Conservation (phyloP, 306 rosid genomes). For the Pyrus pyrifolia region DNA sequence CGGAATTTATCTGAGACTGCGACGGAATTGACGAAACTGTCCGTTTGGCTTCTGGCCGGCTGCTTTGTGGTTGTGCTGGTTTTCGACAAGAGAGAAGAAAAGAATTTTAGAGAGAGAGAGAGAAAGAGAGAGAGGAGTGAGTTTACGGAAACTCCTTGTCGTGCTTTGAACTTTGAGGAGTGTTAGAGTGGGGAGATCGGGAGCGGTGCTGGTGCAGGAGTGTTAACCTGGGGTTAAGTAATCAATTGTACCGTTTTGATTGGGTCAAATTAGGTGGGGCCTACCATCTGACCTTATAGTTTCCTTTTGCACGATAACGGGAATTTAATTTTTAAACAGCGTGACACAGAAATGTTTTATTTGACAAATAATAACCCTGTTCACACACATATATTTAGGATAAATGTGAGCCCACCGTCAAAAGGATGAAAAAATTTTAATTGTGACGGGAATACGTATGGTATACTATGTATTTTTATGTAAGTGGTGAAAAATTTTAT, state of each 20-base stretch:
- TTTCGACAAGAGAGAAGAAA: background rate
- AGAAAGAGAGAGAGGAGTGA: background rate
- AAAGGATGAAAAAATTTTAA: no score
- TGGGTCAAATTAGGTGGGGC: background rate
- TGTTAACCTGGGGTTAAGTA: background rate
- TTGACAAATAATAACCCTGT: background rate
- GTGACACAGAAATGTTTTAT: background rate
- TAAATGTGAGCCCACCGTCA: no score
- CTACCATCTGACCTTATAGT: background rate
- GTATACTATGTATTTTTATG: no score
- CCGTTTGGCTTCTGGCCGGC: slow-evolving; percentile 6
- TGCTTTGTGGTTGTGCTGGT: background rate
- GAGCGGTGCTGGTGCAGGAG: background rate
- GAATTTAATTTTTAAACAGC: background rate
- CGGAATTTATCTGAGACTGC: background rate
- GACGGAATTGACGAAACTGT: background rate
- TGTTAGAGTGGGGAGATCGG: background rate
- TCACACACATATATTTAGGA: no score
- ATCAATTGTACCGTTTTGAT: background rate
- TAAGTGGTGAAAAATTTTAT: no score
- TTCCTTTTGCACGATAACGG: background rate
- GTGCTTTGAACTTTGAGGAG: background rate
- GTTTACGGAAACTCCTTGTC: background rate
- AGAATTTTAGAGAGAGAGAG: background rate
- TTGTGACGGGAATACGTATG: no score